These are phyloP conservation scores for Leishmania turanica DNA, from an alignment of 208 protist genomes.

Conservation along the genomic window DNA sequence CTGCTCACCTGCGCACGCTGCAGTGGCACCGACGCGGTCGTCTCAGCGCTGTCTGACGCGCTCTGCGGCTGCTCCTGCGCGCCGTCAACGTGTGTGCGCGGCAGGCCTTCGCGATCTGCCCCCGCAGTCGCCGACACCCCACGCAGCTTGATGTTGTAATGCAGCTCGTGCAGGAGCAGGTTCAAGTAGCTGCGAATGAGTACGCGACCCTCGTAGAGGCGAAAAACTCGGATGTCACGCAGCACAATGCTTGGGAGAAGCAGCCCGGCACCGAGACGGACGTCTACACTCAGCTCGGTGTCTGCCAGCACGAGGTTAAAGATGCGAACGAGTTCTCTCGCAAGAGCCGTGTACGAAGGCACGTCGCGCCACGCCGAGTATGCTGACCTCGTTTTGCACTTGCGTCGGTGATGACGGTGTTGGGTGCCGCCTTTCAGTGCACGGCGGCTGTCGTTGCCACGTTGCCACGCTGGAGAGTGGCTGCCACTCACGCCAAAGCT, in stretches of 20 bases:
- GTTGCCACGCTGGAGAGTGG: neutral
- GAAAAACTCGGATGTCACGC: slow-evolving; percentile 49
- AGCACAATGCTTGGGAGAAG: slow-evolving; percentile 54
- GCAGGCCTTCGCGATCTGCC: neutral
- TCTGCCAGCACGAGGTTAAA: slow-evolving; percentile 42
- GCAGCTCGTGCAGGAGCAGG: slow-evolving; percentile 33
- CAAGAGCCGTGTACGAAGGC: slow-evolving; percentile 53
- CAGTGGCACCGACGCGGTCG: neutral
- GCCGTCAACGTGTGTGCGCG: too few relatives aligned
- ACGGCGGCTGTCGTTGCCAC: too few relatives aligned
- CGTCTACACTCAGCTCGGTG: slow-evolving; percentile 33
- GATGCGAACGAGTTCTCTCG: slow-evolving; percentile 40
- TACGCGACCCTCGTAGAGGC: slow-evolving; percentile 56
- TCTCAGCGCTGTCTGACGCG: neutral
- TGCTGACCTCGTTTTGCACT: neutral
- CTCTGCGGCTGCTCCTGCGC: neutral
- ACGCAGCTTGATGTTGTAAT: slow-evolving; percentile 19
- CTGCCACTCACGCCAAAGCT: slow-evolving; percentile 13
- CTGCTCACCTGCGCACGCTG: neutral
- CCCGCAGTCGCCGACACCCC: neutral
- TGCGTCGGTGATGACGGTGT: neutral
- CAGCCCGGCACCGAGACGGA: slow-evolving; percentile 44
- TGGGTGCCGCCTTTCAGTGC: neutral
- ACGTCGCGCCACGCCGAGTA: slow-evolving; percentile 50
- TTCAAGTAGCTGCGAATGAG: slow-evolving; percentile 56